Evolutionary conservation across 202 grass and related monocot species (phyloP), one percentile per base, ranked within the genome.

Genomic region (Zizania palustris): DNA sequence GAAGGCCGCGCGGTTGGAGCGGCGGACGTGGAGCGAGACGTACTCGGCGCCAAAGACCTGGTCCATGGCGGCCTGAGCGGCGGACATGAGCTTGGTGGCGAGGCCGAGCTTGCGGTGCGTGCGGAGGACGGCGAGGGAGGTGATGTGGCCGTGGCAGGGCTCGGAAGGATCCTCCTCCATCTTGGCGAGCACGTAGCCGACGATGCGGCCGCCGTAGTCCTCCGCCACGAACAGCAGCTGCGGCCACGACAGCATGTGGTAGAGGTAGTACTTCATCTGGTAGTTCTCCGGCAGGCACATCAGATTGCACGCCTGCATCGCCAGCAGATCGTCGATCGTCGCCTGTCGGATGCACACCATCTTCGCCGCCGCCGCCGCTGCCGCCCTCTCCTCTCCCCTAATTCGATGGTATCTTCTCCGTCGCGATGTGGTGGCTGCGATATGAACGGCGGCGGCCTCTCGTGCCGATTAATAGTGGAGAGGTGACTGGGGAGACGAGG

Each of bases 231-330:
- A 97, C 3, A 97, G 94, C 9, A 97, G 89, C 91, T 97, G 94
- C 72, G 94, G 94, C 94, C 94, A 97, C 11, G 94, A 97, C 5
- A 97, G 89, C 84, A 97, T 93, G 83, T 93, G 94, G 86, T 97
- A 97, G 59, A 97, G 67, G 82, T 97, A 97, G 87, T 93, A 97
- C 77, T 97, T 97, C 94, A 97, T 97, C 85, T 97, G 94, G 89
- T 97, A 97, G 49, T 93, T 97, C 91, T 97, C 94, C 45, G 94
- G 94, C 46, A 97, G 80, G 94, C 94, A 97, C 84, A 97, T 93
- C 79, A 97, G 91, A 36, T 97, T 97, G 85, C 94, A 97, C 22
- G 94, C 94, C 80, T 97, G 94, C 94, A 97, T 97, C 76, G 89
- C 91, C 37, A 97, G 91, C 65, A 97, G 84, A 75, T 97, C 94